These are phyloP conservation scores for Chalara sp. DNA, from an alignment of 2,329 filamentous ascomycete genomes.

Conservation along the genomic window DNA sequence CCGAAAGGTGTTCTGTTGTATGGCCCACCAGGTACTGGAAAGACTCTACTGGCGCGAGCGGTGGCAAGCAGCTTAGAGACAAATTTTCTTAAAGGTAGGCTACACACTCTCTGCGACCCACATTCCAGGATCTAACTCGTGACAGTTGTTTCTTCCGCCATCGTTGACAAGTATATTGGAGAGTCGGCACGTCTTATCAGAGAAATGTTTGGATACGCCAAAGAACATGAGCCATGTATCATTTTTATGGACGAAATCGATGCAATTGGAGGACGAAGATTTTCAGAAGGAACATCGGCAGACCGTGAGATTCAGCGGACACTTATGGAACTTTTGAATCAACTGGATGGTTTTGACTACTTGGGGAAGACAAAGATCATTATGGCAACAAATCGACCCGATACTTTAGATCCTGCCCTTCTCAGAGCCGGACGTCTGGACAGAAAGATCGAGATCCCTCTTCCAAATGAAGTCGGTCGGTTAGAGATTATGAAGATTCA, in stretches of 20 bases:
- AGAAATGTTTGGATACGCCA: slow-evolving; percentile 99
- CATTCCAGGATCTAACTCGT: slow-evolving; percentile 9
- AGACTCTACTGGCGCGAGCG: slow-evolving; percentile 88
- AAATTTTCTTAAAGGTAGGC: slow-evolving; percentile 89
- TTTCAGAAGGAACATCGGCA: slow-evolving; percentile 94
- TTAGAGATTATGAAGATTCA: slow-evolving; percentile 99
- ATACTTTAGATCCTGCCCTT: slow-evolving; percentile 89
- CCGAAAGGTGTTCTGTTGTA: slow-evolving; percentile 96
- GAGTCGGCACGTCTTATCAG: slow-evolving; percentile 95
- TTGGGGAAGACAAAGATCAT: slow-evolving; percentile 99
- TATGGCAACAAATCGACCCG: slow-evolving; percentile 97
- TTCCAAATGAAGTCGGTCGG: slow-evolving; percentile 94
- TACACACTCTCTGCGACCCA: slow-evolving; percentile 1
- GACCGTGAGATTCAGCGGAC: slow-evolving; percentile 98
- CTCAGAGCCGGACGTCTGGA: slow-evolving; percentile 90
- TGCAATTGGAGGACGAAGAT: slow-evolving; percentile 91
- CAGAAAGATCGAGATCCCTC: slow-evolving; percentile 93
- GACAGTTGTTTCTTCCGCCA: slow-evolving; percentile 91
- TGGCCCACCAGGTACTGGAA: slow-evolving; percentile 92
- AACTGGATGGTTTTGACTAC: slow-evolving; percentile 98
- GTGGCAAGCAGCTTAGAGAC: slow-evolving; percentile 96
- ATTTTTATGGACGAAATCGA: slow-evolving; percentile 99
- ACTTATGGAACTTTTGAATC: slow-evolving; percentile 96
- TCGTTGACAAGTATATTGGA: slow-evolving; percentile 99
- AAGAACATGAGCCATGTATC: slow-evolving; percentile 98